These are phyloP conservation scores for Didymella lethalis DNA, from an alignment of 2,329 filamentous ascomycete species.

Conservation along the genomic window DNA sequence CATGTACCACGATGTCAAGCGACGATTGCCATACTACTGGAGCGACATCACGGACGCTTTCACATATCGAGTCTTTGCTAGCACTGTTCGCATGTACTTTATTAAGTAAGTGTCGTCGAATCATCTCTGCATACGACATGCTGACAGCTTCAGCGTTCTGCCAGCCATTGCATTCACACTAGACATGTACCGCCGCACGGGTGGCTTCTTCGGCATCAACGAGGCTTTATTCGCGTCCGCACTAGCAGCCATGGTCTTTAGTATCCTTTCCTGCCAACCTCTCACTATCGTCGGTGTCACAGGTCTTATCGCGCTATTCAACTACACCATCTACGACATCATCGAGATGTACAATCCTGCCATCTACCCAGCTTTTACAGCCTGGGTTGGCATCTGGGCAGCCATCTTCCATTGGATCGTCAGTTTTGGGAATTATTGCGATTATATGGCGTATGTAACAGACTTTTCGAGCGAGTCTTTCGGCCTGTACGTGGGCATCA, in stretches of 20 bases:
- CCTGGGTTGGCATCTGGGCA: constrained; percentile 65
- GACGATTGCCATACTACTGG: constrained; percentile 64
- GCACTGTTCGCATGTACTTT: constrained; percentile 66
- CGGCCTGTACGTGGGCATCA: constrained; percentile 64
- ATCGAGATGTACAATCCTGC: constrained; percentile 58
- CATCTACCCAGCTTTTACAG: constrained; percentile 63
- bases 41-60: constrained; percentile 64
- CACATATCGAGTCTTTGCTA: constrained; percentile 63
- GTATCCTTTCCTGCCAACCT: constrained; percentile 60
- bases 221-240: constrained; percentile 64
- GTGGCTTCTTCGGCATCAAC: constrained; percentile 64
- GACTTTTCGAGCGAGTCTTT: constrained; percentile 64
- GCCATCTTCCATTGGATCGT: constrained; percentile 66
- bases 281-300: constrained; percentile 66
- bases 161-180: constrained; percentile 66
- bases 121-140: too few relatives aligned
- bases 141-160: constrained; percentile 53
- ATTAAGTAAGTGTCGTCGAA: constrained; percentile 54
- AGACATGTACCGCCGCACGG: constrained; percentile 65
- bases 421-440: constrained; percentile 61
- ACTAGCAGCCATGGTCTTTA: constrained; percentile 64
- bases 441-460: constrained; percentile 67
- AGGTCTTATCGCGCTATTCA: constrained; percentile 60
- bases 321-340: constrained; percentile 68
- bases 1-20: constrained; percentile 63